Conservation (phyloP, 2,329 filamentous ascomycete genomes). For the Fusarium sp. region DNA sequence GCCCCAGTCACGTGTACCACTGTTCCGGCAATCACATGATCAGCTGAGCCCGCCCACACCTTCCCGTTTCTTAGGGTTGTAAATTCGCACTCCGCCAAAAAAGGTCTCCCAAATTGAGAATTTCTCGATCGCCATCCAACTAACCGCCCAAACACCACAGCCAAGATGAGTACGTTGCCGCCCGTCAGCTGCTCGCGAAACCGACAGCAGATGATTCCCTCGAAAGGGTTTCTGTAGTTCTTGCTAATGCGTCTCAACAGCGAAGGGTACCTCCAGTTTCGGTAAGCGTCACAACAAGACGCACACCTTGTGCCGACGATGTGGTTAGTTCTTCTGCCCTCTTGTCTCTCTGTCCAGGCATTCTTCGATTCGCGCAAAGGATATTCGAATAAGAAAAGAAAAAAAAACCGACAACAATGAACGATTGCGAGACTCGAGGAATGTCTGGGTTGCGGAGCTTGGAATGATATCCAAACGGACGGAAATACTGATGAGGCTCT, state of each 20-base stretch:
- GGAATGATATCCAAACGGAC: slow-evolving; percentile 15
- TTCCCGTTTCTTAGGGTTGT: slow-evolving; percentile 53
- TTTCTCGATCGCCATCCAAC: slow-evolving; percentile 56
- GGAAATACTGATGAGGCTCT: slow-evolving; percentile 46
- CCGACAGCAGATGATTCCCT: slow-evolving; percentile 38
- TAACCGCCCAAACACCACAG: slow-evolving; percentile 60
- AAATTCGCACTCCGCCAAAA: slow-evolving; percentile 56
- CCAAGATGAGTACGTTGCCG: slow-evolving; percentile 69
- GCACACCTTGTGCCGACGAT: slow-evolving; percentile 98
- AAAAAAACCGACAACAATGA: slow-evolving; percentile 21
- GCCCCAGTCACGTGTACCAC: slow-evolving; percentile 45
- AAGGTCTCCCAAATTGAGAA: slow-evolving; percentile 54
- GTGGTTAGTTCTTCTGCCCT: slow-evolving; percentile 76
- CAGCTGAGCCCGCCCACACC: slow-evolving; percentile 36
- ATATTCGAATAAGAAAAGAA: slow-evolving; percentile 19
- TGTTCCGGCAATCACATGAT: slow-evolving; percentile 49
- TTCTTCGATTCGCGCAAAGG: slow-evolving; percentile 31
- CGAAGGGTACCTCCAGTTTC: slow-evolving; percentile 71
- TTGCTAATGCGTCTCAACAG: slow-evolving; percentile 55
- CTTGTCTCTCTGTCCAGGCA: slow-evolving; percentile 27
- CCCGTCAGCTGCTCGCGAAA: slow-evolving; percentile 33
- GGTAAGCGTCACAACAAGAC: slow-evolving; percentile 92
- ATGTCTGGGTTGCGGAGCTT: slow-evolving; percentile 20
- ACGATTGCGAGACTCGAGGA: slow-evolving; percentile 35
- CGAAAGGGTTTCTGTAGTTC: slow-evolving; percentile 23